A percentile compares a stretch with the other conserved stretches of the same genome.
These are phyloP conservation scores for Theileria luwenshuni DNA, from an alignment of 169 alveolate genomes.

Conservation along the genomic window DNA sequence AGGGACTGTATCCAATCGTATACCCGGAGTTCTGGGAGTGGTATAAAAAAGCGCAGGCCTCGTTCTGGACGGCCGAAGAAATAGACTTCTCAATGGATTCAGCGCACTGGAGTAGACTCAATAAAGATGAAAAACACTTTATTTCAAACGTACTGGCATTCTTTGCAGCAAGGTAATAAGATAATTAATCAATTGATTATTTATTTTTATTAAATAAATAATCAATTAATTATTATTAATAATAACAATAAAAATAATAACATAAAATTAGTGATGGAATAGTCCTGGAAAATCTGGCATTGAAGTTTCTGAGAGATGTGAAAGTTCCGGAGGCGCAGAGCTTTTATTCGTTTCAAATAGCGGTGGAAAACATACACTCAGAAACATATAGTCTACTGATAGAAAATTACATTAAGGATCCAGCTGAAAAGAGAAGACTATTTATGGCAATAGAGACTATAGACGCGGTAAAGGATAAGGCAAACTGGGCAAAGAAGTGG, in stretches of 20 bases:
- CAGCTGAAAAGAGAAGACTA: conserved; percentile 89
- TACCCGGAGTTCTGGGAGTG: conserved; percentile 92
- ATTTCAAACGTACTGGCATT: conserved; percentile 94
- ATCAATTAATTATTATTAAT: too few relatives aligned
- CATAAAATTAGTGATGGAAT: conserved; percentile 92
- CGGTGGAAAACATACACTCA: conserved; percentile 98
- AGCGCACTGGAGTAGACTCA: conserved; percentile 92
- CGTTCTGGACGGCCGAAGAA: conserved; percentile 99
- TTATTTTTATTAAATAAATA: too few relatives aligned
- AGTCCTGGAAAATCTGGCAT: conserved; percentile 96
- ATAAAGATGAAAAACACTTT: conserved; percentile 90
- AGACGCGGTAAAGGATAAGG: conserved; percentile 92
- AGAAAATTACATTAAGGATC: conserved; percentile 89
- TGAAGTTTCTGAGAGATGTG: conserved; percentile 92
- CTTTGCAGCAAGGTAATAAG: conserved; percentile 89
- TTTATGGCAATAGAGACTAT: conserved; percentile 93
- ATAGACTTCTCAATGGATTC: conserved; percentile 94
- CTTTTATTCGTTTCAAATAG: conserved; percentile 97
- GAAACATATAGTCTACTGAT: conserved; percentile 93
- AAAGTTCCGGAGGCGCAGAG: conserved; percentile 96
- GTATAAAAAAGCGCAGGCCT: conserved; percentile 97
- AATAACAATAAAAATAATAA: conserved; percentile 42
- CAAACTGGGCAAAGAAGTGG: conserved; percentile 98
- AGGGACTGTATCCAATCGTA: conserved; percentile 83
- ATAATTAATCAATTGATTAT: too few relatives aligned